Conservation (phyloP, 164 flowering plant genomes). For the Hamamelis virginiana region DNA sequence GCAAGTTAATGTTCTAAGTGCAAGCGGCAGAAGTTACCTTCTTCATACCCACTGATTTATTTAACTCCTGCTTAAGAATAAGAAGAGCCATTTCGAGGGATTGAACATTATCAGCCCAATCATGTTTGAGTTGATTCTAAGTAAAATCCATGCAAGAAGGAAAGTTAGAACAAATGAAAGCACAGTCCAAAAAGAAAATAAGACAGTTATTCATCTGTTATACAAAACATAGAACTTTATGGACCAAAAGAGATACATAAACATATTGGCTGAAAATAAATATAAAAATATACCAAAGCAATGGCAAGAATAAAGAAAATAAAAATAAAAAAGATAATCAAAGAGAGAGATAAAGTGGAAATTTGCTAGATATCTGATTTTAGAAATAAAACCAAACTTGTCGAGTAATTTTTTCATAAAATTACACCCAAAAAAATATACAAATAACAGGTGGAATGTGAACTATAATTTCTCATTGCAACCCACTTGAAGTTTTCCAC, state of each 20-base stretch:
- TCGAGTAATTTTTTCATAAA: constrained; percentile 2
- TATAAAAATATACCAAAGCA: neutral
- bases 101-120: constrained; percentile 38
- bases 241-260: neutral
- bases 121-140: constrained; percentile 46
- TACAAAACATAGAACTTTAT: neutral
- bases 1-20: constrained; percentile 1
- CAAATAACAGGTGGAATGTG: neutral
- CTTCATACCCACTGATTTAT: constrained; percentile 45
- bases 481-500: neutral
- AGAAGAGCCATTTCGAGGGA: constrained; percentile 66
- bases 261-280: neutral
- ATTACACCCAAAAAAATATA: neutral
- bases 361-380: neutral
- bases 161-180: constrained; percentile 13
- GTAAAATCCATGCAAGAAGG: constrained; percentile 8
- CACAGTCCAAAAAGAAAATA: neutral
- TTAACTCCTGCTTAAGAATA: constrained; percentile 43
- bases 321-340: neutral
- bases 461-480: neutral
- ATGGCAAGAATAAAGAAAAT: neutral
- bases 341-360: neutral
- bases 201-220: neutral
- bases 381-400: neutral
- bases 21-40: constrained; percentile 48